Conservation (phyloP, 2,329 filamentous ascomycete species). For the Aspergillus tamarii region DNA sequence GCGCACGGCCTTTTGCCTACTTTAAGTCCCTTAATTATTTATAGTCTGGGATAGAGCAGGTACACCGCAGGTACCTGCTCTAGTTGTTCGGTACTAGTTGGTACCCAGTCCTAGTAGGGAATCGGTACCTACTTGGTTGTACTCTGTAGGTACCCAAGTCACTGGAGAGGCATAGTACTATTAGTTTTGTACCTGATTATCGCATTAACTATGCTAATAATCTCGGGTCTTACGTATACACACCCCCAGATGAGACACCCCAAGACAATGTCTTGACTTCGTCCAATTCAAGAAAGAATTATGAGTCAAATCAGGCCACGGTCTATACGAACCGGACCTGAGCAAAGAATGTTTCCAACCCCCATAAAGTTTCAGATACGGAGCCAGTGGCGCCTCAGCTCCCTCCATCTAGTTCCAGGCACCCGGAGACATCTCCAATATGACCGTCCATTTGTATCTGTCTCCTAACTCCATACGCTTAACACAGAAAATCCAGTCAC, state of each 20-base stretch:
- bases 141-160: background rate
- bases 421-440: background rate
- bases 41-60: background rate
- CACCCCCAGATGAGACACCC: background rate
- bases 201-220: background rate
- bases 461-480: background rate
- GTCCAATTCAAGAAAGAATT: background rate
- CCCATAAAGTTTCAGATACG: background rate
- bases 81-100: background rate
- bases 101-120: background rate
- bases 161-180: background rate
- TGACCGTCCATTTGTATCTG: background rate
- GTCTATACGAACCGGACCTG: constrained; percentile 1
- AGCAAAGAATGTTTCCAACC: background rate
- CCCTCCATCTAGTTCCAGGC: background rate
- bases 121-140: background rate
- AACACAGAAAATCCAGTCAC: background rate
- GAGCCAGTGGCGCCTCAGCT: background rate
- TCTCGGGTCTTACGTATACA: background rate
- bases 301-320: background rate
- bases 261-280: background rate
- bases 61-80: background rate
- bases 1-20: background rate
- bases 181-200: background rate
- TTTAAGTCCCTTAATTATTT: background rate